Evolutionary conservation across 371 early-diverging fungal species (phyloP), one percentile per base, ranked within the genome.

Genomic region (Rhizopus sp.): DNA sequence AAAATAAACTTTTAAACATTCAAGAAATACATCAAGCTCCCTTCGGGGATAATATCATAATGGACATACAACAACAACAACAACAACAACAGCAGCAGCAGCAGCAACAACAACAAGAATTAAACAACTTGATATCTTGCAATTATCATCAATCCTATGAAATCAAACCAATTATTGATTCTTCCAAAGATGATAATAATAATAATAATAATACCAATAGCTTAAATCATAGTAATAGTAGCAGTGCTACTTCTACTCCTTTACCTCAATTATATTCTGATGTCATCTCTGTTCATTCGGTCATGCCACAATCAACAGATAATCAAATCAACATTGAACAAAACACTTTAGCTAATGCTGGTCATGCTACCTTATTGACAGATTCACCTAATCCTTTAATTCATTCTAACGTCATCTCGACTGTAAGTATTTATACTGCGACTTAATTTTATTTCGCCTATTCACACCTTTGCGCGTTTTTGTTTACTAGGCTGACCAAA

Each of bases 21-120:
- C 50, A 49, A 49, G 33, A 34, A 49, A 5, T 23, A 46, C 8
- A 13, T 9, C 50, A 49, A 49, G 31, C 15, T 49, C 50, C 50
- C 50, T 15, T 49, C 50, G 50, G 50, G 50, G 50, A 35, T 16
- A n/a, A n/a, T 35, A 33, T 49, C 31, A 34, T 49, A 49, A 49
- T 49, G 50, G 33, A 49, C 33, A 17, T 49, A 10, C 39, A 39
- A 12, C 50, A 49, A 7, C 16, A 49, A 34, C 50, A 49, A 16
- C 29, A 31, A 17, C 50, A 49, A 33, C 33, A 49, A 34, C 9
- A 5, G 7, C 17, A 29, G 46, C 7, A n/a, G n/a, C n/a, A n/a
- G n/a, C n/a, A n/a, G n/a, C n/a, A n/a, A n/a, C n/a, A n/a, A n/a
- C n/a, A 17, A 29, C 17, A 29, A 8, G 46, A 46, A 9, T 23